A percentile compares a stretch with the other conserved stretches of the same genome.
phyloP scores from a whole-genome alignment of 352 stramenopile species.

The Globisporangium barbulae region DNA sequence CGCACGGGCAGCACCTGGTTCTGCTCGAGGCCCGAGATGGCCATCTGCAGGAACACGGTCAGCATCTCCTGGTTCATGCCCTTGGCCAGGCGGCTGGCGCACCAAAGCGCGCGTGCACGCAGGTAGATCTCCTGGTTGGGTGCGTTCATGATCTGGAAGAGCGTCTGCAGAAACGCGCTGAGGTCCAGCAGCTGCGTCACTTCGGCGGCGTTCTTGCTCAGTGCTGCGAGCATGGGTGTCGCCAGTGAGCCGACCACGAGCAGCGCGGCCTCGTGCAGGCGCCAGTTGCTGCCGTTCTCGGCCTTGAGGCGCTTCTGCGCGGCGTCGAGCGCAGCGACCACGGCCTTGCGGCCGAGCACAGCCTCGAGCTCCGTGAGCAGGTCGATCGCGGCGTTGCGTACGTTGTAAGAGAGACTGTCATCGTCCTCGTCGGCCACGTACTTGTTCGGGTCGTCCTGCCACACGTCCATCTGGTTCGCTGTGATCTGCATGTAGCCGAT shows the following conservation, averaged over 20 bases:
- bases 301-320: constrained; percentile 61
- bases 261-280: constrained; percentile 70
- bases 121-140: constrained; percentile 68
- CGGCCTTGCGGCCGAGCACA: constrained; percentile 59
- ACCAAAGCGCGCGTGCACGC: constrained; percentile 75
- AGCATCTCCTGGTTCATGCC: constrained; percentile 77
- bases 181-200: constrained; percentile 55
- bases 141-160: constrained; percentile 78
- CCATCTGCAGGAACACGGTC: constrained; percentile 60
- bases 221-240: constrained; percentile 45
- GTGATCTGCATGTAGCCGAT: constrained; percentile 87
- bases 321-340: constrained; percentile 49
- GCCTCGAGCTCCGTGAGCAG: constrained; percentile 61
- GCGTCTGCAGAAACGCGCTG: constrained; percentile 59
- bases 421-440: constrained; percentile 86
- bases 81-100: constrained; percentile 64
- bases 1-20: constrained; percentile 69
- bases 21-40: constrained; percentile 70
- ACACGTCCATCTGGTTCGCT: constrained; percentile 63
- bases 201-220: constrained; percentile 47
- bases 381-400: constrained; percentile 68
- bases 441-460: constrained; percentile 80
- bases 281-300: constrained; percentile 43
- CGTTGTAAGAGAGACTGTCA: constrained; percentile 74
- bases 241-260: constrained; percentile 70